These are phyloP conservation scores for Marasmius sp. DNA, from an alignment of 1,284 basidiomycete genomes.

Conservation along the genomic window DNA sequence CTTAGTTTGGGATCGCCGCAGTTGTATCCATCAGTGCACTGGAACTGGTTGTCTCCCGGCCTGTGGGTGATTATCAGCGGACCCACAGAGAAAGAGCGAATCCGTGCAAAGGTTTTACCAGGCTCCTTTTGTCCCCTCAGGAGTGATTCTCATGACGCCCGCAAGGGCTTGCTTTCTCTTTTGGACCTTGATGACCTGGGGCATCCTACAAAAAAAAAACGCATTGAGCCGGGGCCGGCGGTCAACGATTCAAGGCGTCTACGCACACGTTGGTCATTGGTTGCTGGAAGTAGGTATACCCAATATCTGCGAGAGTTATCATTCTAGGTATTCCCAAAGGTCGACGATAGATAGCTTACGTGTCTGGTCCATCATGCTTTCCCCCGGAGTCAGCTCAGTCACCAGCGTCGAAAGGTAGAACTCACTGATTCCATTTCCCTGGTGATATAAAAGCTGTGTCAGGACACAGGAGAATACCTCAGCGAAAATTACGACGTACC, in stretches of 20 bases:
- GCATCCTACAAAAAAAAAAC: slow-evolving; percentile 43
- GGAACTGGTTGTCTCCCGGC: slow-evolving; percentile 61
- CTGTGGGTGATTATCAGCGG: slow-evolving; percentile 26
- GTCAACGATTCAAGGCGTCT: too few relatives aligned
- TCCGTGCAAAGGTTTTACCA: slow-evolving; percentile 37
- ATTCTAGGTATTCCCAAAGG: not conserved
- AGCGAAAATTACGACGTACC: slow-evolving; percentile 32
- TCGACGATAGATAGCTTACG: slow-evolving; percentile 25
- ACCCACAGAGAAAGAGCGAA: not conserved
- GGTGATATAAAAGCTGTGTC: not conserved
- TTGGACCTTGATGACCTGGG: slow-evolving; percentile 54
- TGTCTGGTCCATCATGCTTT: slow-evolving; percentile 70
- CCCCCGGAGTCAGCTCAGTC: not conserved
- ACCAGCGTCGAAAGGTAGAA: slow-evolving; percentile 4
- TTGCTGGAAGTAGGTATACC: slow-evolving; percentile 40
- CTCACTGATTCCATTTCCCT: slow-evolving; percentile 64
- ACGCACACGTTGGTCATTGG: slow-evolving; percentile 13
- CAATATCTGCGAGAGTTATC: slow-evolving; percentile 36
- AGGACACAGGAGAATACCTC: too few relatives aligned
- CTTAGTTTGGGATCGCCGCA: slow-evolving; percentile 49
- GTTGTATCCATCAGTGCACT: slow-evolving; percentile 47
- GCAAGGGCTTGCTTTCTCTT: slow-evolving; percentile 55
- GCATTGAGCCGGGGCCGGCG: not conserved
- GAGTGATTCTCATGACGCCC: slow-evolving; percentile 60
- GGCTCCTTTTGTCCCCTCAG: slow-evolving; percentile 58